Evolutionary conservation across 1,139 yeast species (phyloP).

Genomic region (Suhomyces bolitotheri): DNA sequence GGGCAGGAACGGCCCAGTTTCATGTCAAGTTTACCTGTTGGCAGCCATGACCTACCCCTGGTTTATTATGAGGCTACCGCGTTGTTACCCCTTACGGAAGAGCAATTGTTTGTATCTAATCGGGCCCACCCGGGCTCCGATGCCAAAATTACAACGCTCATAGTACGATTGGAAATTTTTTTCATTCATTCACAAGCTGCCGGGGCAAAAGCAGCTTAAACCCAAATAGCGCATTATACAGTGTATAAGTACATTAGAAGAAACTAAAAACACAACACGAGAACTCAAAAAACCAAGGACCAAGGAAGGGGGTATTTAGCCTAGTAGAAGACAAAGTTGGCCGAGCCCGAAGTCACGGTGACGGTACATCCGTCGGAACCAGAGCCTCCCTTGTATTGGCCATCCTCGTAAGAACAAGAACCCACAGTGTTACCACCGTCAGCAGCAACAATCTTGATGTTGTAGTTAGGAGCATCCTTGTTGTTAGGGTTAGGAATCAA

Average conservation of each 20-base stretch:
- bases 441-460: conserved; percentile 67
- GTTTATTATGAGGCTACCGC: no score
- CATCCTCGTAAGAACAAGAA: conserved; percentile 62
- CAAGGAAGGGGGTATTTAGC: conserved; percentile 14
- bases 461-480: conserved; percentile 59
- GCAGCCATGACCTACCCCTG: no score
- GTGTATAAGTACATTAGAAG: conserved; percentile 10
- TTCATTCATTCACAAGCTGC: no score
- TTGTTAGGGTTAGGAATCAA: conserved; percentile 84
- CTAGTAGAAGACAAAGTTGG: conserved; percentile 65
- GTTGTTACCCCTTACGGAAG: no score
- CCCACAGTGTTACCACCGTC: conserved; percentile 55
- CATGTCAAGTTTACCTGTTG: no score
- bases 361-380: conserved; percentile 80
- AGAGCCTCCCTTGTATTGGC: conserved; percentile 54
- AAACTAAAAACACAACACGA: conserved; percentile 12
- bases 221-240: no score
- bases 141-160: no score
- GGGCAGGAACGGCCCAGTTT: no score
- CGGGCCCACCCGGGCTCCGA: no score
- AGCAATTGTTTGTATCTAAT: no score
- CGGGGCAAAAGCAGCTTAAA: no score
- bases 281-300: conserved; percentile 6
- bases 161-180: no score
- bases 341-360: conserved; percentile 64